A percentile compares a stretch with the other conserved stretches of the same genome.
These are phyloP conservation scores for Hevea brasiliensis DNA, from an alignment of 345 rosid genomes.

Conservation along the genomic window DNA sequence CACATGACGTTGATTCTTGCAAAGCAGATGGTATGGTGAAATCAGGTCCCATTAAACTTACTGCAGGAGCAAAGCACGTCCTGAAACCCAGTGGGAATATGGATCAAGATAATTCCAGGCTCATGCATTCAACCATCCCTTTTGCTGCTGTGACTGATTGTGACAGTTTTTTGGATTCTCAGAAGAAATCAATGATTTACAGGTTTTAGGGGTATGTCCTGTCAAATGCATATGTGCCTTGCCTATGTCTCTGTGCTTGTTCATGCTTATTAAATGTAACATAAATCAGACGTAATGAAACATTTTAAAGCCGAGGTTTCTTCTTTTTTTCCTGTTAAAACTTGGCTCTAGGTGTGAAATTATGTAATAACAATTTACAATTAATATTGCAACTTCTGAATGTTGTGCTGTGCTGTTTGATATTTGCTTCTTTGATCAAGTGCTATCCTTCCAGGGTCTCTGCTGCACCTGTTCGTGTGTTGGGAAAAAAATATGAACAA, in stretches of 20 bases:
- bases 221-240: neutral
- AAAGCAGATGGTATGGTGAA: slow-evolving; percentile 24
- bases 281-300: neutral
- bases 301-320: neutral
- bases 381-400: neutral
- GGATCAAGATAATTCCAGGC: slow-evolving; percentile 34
- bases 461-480: too few species aligned
- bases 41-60: slow-evolving; percentile 42
- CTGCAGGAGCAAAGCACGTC: slow-evolving; percentile 49
- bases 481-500: too few species aligned
- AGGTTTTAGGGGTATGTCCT: slow-evolving; percentile 29
- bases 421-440: too few species aligned
- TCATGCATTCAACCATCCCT: slow-evolving; percentile 36
- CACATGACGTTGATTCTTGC: slow-evolving; percentile 18
- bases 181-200: slow-evolving; percentile 34
- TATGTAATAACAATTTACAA: too few species aligned
- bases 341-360: neutral
- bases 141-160: slow-evolving; percentile 23
- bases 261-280: too few species aligned
- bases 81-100: slow-evolving; percentile 31
- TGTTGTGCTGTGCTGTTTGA: neutral
- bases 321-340: neutral
- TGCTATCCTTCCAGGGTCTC: neutral
- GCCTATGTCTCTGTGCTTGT: too few species aligned
- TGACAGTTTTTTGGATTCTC: slow-evolving; percentile 28